Conservation (phyloP, 2,329 filamentous ascomycete species). For the Verticillium alfalfae region DNA sequence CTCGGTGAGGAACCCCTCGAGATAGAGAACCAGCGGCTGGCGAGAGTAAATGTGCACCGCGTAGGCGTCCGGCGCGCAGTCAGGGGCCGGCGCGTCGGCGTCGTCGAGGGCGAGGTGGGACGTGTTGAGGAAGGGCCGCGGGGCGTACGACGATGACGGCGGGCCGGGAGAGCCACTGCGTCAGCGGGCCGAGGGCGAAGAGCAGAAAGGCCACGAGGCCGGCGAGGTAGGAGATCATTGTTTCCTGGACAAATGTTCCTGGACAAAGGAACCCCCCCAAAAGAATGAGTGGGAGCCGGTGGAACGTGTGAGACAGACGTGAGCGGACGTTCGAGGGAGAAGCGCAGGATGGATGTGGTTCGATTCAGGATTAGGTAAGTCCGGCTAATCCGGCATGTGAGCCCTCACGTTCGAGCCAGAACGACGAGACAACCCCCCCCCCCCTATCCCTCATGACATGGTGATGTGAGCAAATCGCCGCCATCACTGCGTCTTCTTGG, state of each 20-base stretch:
- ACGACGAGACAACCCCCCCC: too few species aligned
- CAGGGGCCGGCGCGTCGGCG: slow-evolving; percentile 24
- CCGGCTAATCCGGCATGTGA: background rate
- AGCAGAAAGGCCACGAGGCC: slow-evolving; percentile 34
- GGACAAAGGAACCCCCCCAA: too few species aligned
- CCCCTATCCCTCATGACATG: background rate
- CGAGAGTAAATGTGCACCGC: slow-evolving; percentile 40
- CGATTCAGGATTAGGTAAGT: background rate
- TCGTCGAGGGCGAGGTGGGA: slow-evolving; percentile 43
- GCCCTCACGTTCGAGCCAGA: background rate
- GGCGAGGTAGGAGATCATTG: slow-evolving; percentile 41
- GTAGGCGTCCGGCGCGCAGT: slow-evolving; percentile 36
- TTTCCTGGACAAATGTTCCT: background rate
- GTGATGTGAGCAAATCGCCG: background rate
- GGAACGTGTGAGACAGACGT: background rate
- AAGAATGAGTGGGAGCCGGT: background rate
- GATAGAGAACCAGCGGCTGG: slow-evolving; percentile 47
- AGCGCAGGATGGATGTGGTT: background rate
- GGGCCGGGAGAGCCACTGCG: slow-evolving; percentile 25
- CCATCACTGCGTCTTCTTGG: slow-evolving; percentile 9
- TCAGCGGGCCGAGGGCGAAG: slow-evolving; percentile 38
- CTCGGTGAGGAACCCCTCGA: slow-evolving; percentile 43
- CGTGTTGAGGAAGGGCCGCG: slow-evolving; percentile 42
- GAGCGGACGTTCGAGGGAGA: too few species aligned
- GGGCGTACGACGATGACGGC: slow-evolving; percentile 21